Evolutionary conservation across 305 asterid species (phyloP).

Genomic region (Rubia occidens): DNA sequence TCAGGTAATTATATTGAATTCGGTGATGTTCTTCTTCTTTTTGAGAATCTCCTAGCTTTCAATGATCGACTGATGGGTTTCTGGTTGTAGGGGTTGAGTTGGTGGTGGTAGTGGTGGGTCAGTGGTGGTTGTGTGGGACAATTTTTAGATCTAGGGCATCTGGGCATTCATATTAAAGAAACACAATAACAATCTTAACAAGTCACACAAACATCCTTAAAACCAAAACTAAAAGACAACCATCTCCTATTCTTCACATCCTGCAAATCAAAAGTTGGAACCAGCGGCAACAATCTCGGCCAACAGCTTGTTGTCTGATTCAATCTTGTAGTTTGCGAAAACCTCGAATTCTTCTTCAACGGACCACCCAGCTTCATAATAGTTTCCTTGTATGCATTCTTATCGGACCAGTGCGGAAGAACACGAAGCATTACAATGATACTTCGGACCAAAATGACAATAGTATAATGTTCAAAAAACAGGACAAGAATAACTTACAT

Average conservation of each 20-base stretch:
- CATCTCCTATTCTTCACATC: constrained; percentile 11
- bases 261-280: constrained; percentile 44
- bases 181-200: not conserved
- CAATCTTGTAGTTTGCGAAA: constrained; percentile 59
- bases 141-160: not conserved
- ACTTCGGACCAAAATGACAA: not conserved
- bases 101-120: no score
- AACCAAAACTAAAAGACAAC: not conserved
- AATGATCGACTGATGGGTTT: not conserved
- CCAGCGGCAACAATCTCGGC: constrained; percentile 83
- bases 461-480: not conserved
- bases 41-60: not conserved
- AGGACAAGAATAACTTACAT: constrained; percentile 37
- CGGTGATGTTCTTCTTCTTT: not conserved
- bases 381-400: constrained; percentile 59
- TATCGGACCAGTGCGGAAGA: constrained; percentile 54
- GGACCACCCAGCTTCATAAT: constrained; percentile 67
- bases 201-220: not conserved
- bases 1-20: constrained; percentile 35
- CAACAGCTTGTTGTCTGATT: constrained; percentile 50
- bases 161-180: not conserved
- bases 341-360: constrained; percentile 76
- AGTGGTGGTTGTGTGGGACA: no score
- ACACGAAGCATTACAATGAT: not conserved
- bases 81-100: no score